Percentiles rank a stretch among this genome's conserved stretches.
Conservation (phyloP, 306 rosid genomes). For the Cucurbita moschata region DNA sequence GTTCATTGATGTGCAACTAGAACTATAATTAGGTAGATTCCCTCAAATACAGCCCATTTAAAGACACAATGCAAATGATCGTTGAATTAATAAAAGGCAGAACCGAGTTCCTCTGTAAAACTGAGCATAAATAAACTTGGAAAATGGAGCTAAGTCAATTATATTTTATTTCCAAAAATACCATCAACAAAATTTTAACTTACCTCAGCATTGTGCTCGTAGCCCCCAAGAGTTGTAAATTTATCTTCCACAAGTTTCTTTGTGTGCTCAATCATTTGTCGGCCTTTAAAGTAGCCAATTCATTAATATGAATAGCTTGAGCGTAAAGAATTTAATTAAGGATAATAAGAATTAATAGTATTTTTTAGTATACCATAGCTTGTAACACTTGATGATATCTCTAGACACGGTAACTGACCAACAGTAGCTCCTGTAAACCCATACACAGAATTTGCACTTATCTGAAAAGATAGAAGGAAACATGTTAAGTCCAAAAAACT, state of each 20-base stretch:
- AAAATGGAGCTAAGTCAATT: background rate
- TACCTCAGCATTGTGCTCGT: conserved; percentile 84
- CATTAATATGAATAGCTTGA: conserved; percentile 8
- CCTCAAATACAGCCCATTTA: background rate
- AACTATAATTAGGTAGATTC: background rate
- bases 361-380: conserved; percentile 64
- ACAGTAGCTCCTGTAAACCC: conserved; percentile 97
- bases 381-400: conserved; percentile 98
- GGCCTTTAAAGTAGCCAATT: conserved; percentile 43
- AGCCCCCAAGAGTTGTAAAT: conserved; percentile 61
- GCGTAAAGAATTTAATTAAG: background rate
- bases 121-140: background rate
- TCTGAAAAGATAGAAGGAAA: conserved; percentile 24
- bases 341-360: background rate
- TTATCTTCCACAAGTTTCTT: conserved; percentile 75
- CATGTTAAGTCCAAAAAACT: conserved; percentile 4
- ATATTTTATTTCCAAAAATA: conserved; percentile 4
- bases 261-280: conserved; percentile 93
- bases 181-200: conserved; percentile 4
- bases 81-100: background rate
- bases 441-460: conserved; percentile 96
- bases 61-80: background rate
- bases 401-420: conserved; percentile 87
- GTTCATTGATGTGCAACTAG: background rate
- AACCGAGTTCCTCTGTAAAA: background rate